These are phyloP conservation scores for Drechslera avenae DNA, from an alignment of 2,329 filamentous ascomycete species.

Conservation along the genomic window DNA sequence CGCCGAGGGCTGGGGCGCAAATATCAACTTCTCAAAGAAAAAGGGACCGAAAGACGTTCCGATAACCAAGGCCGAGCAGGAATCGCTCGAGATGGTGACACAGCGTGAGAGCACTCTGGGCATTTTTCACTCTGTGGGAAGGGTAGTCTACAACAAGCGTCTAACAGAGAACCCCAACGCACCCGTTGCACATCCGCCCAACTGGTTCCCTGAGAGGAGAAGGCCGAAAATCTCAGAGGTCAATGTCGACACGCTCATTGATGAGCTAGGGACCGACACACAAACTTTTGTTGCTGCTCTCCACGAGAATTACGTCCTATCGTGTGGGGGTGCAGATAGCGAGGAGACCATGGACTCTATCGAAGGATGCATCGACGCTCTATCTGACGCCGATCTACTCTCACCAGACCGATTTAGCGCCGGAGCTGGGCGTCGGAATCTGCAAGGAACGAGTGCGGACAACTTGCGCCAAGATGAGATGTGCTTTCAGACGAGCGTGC, in stretches of 20 bases:
- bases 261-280: conserved; percentile 91
- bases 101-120: conserved; percentile 88
- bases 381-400: conserved; percentile 88
- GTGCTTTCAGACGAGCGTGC: conserved; percentile 86
- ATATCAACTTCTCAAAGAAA: conserved; percentile 65
- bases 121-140: conserved; percentile 95
- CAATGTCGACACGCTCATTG: conserved; percentile 72
- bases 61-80: conserved; percentile 76
- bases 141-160: conserved; percentile 95
- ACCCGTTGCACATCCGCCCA: conserved; percentile 51
- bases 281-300: conserved; percentile 87
- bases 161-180: conserved; percentile 51
- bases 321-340: conserved; percentile 69
- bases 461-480: conserved; percentile 90
- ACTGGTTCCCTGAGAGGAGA: conserved; percentile 52
- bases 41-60: conserved; percentile 63
- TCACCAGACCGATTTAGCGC: conserved; percentile 73
- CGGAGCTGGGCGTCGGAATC: conserved; percentile 56
- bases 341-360: conserved; percentile 73
- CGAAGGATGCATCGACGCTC: conserved; percentile 80
- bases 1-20: conserved; percentile 82
- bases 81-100: conserved; percentile 79
- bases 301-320: conserved; percentile 91
- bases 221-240: conserved; percentile 54
- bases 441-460: conserved; percentile 64